phyloP scores from a whole-genome alignment of 768 basidiomycete genomes.

The Boletus rubropictus region DNA sequence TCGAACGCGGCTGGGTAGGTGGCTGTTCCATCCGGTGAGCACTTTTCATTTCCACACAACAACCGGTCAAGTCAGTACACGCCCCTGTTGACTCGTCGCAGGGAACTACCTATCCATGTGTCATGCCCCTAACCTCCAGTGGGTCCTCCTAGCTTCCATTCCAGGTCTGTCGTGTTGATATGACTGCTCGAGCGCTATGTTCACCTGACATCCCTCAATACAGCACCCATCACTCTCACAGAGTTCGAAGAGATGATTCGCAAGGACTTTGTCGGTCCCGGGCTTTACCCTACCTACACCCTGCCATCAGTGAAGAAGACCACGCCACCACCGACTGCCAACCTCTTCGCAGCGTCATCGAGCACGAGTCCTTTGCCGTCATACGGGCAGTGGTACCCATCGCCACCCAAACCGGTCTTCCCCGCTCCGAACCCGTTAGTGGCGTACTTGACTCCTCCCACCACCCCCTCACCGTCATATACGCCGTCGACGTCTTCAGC shows the following conservation, averaged over 20 bases:
- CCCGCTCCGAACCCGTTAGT: conserved; percentile 11
- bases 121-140: too few species aligned
- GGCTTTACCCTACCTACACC: conserved; percentile 59
- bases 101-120: too few species aligned
- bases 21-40: too few species aligned
- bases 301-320: conserved; percentile 59
- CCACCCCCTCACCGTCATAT: conserved; percentile 46
- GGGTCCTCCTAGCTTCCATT: too few species aligned
- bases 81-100: too few species aligned
- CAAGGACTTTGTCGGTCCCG: conserved; percentile 51
- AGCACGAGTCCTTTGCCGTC: conserved; percentile 24
- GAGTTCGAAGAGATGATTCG: conserved; percentile 59
- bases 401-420: conserved; percentile 26
- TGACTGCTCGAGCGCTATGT: too few species aligned
- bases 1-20: too few species aligned
- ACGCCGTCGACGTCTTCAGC: conserved; percentile 52
- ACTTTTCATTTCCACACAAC: too few species aligned
- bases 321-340: conserved; percentile 34
- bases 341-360: conserved; percentile 31
- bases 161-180: too few species aligned
- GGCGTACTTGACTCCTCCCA: conserved; percentile 27
- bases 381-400: neutral
- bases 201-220: too few species aligned
- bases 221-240: conserved; percentile 47
- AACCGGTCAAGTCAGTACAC: too few species aligned